Percentiles rank a stretch among this genome's conserved stretches.
These are phyloP conservation scores for Phytopythium ostracodes DNA, from an alignment of 352 stramenopile genomes.

Conservation along the genomic window DNA sequence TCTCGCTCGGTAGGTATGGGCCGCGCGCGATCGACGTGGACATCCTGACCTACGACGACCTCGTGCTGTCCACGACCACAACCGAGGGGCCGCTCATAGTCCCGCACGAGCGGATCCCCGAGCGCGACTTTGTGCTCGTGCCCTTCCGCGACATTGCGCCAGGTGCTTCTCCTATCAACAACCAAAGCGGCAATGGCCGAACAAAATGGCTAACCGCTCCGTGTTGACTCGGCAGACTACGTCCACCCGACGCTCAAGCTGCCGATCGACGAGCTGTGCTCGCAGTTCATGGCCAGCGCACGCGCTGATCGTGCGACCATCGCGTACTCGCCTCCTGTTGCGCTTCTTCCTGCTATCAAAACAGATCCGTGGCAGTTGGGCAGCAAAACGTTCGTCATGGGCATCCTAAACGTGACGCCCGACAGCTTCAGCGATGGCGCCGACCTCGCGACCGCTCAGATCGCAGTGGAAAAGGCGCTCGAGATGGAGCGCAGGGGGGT, in stretches of 20 bases:
- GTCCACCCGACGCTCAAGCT: slow-evolving; percentile 73
- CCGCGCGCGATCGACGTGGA: slow-evolving; percentile 95
- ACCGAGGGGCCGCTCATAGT: slow-evolving; percentile 82
- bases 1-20: slow-evolving; percentile 66
- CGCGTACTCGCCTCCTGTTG: slow-evolving; percentile 32
- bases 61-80: slow-evolving; percentile 64
- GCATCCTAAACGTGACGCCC: slow-evolving; percentile 98
- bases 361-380: slow-evolving; percentile 34
- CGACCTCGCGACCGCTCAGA: slow-evolving; percentile 34
- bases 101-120: slow-evolving; percentile 91
- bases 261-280: slow-evolving; percentile 65
- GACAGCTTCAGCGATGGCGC: slow-evolving; percentile 94
- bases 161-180: slow-evolving; percentile 12
- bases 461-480: slow-evolving; percentile 80
- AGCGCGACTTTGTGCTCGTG: slow-evolving; percentile 97
- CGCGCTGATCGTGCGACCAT: neutral
- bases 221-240: slow-evolving; percentile 31
- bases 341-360: slow-evolving; percentile 54
- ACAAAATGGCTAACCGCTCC: neutral
- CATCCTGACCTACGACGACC: slow-evolving; percentile 91
- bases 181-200: neutral
- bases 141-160: slow-evolving; percentile 93
- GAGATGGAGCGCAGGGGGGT: slow-evolving; percentile 90
- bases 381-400: slow-evolving; percentile 93
- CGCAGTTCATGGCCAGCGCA: slow-evolving; percentile 9